These are phyloP conservation scores for Cryptococcus sp. DNA, from an alignment of 1,284 basidiomycete genomes.

Conservation along the genomic window DNA sequence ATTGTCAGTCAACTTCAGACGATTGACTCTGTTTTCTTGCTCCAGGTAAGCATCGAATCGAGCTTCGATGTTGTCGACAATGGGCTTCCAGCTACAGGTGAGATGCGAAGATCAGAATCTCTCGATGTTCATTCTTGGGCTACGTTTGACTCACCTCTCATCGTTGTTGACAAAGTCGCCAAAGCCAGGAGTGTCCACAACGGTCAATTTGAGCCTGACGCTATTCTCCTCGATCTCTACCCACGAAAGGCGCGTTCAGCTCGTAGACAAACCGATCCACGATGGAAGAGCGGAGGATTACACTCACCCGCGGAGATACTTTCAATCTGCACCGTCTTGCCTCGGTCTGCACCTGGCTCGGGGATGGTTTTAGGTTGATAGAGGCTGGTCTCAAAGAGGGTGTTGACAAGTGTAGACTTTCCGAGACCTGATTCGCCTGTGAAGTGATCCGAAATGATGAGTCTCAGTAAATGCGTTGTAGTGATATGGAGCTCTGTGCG, in stretches of 20 bases:
- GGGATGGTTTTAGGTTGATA: conserved; percentile 83
- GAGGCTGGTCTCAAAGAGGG: conserved; percentile 91
- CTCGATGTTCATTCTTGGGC: neutral
- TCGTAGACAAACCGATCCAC: neutral
- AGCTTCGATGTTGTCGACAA: conserved; percentile 93
- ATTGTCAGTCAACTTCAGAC: conserved; percentile 54
- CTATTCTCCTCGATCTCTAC: conserved; percentile 97
- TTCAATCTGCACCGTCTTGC: conserved; percentile 92
- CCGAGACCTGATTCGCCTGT: conserved; percentile 94
- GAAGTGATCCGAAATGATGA: conserved; percentile 2
- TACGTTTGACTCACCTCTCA: conserved; percentile 67
- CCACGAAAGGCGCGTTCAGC: neutral
- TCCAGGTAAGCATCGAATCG: conserved; percentile 95
- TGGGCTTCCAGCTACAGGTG: conserved; percentile 82
- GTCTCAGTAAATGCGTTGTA: neutral
- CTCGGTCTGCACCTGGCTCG: conserved; percentile 78
- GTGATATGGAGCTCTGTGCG: conserved; percentile 10
- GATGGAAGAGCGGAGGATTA: neutral
- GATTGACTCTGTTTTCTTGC: conserved; percentile 96
- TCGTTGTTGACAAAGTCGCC: conserved; percentile 98
- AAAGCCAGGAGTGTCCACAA: conserved; percentile 95
- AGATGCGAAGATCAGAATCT: no score
- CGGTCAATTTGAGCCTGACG: conserved; percentile 89
- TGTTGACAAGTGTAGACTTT: conserved; percentile 97
- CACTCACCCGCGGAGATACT: conserved; percentile 87